phyloP scores from a whole-genome alignment of 108 stramenopile genomes.

The Mayamaea pseudoterrestris region DNA sequence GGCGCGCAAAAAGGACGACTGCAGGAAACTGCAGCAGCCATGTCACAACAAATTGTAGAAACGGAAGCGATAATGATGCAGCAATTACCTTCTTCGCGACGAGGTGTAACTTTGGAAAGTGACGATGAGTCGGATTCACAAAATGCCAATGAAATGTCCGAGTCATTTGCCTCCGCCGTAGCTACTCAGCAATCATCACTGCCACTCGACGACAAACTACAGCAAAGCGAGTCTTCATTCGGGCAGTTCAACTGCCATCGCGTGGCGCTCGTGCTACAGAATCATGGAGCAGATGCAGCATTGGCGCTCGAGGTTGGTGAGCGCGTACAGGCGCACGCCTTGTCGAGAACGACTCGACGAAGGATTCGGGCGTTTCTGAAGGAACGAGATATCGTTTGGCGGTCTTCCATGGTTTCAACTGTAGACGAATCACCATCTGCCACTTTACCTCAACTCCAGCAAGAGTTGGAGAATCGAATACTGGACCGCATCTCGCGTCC shows the following conservation, averaged over 20 bases:
- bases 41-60: conserved; percentile 3
- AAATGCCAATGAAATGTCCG: too few species aligned
- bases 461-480: too few species aligned
- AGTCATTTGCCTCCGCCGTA: neutral
- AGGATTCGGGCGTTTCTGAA: conserved; percentile 48
- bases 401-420: neutral
- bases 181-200: neutral
- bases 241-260: conserved; percentile 46
- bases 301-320: conserved; percentile 36
- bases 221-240: conserved; percentile 18
- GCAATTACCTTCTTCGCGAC: neutral
- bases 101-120: too few species aligned
- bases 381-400: conserved; percentile 51
- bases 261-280: conserved; percentile 29
- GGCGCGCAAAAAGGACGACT: conserved; percentile 32
- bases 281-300: conserved; percentile 27
- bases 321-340: conserved; percentile 37
- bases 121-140: too few species aligned
- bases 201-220: neutral
- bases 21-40: conserved; percentile 1
- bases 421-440: too few species aligned
- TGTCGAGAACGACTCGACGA: conserved; percentile 40
- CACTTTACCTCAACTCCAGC: too few species aligned
- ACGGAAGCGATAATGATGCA: neutral
- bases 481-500: too few species aligned